Percentiles rank a stretch among this genome's conserved stretches.
Evolutionary conservation across 176 grass and related monocot species (phyloP).

Genomic region (Aegilops tauschii): DNA sequence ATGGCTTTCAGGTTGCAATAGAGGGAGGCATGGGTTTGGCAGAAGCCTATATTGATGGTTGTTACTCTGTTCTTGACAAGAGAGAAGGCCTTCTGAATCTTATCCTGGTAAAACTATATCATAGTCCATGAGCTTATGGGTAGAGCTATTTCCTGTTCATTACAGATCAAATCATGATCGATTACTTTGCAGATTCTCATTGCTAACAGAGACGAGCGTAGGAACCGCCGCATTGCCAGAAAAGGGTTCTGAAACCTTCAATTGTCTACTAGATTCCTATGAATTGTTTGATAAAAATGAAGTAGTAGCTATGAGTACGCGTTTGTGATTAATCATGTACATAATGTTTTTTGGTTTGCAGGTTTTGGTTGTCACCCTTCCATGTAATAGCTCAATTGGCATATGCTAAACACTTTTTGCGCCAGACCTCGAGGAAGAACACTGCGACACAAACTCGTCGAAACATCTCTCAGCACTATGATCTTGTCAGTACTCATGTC

Average conservation of each 20-base stretch:
- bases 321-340: not conserved
- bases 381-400: not conserved
- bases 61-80: not conserved
- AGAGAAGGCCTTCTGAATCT: conserved; percentile 5
- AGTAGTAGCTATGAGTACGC: not conserved
- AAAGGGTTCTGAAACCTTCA: not conserved
- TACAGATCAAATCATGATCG: not conserved
- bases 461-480: conserved; percentile 3
- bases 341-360: not conserved
- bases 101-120: not conserved
- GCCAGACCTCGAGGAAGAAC: not conserved
- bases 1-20: not conserved
- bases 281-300: not conserved
- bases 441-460: not conserved
- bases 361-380: not conserved
- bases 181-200: not conserved
- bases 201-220: not conserved
- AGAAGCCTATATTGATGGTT: not conserved
- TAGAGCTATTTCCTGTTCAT: not conserved
- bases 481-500: not conserved
- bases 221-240: not conserved
- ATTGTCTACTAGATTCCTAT: not conserved
- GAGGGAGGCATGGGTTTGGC: not conserved
- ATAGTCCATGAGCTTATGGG: not conserved
- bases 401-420: not conserved